Evolutionary conservation across 768 basidiomycete species (phyloP), one percentile per base, ranked within the genome.

Genomic region (Hericium erinaceus): DNA sequence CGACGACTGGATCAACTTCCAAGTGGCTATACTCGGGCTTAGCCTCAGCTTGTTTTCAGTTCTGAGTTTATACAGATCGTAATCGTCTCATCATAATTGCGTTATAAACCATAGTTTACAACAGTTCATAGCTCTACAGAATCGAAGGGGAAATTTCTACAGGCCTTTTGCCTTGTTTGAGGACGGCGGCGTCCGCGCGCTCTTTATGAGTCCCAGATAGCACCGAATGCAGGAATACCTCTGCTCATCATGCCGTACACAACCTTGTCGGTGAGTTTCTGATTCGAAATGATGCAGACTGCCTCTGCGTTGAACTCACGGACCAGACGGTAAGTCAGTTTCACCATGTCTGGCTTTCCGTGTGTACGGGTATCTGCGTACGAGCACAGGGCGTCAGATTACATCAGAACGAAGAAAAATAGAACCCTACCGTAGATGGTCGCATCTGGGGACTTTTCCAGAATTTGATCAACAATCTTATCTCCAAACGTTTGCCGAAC

Each of bases 401-500:
- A 16, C 8, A n/a, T 33, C 33, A 33, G 33, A 33, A 33, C 33
- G 22, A 33, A 33, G 4, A 48, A 48, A 18, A 8, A 55, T 22
- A 26, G 7, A 49, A 20, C 54, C 76, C 53, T 55, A 81, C 80
- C 80, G 64, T 82, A 82, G 24, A 83, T 71, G 24, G 82, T 78
- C 3, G 81, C 80, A 55, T 72, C 76, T n/a, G 81, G 81, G 20
- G 74, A 73, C 1, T 77, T 77, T n/a, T 69, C 73, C 22, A 83
- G 66, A 57, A 85, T 77, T 9, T 74, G 64, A 64, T 83, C 80
- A 1, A 83, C 82, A 12, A 85, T 70, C 54, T 80, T 74, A 66
- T 83, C 74, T 26, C 83, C 83, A 63, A 83, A 85, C 13, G 82
- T 85, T 67, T 79, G 71, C 16, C 81, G 75, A 44, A 82, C 80